Base-by-base conservation (phyloP, 2,329 filamentous ascomycete genomes). In the Trichophyton mentagrophytes region DNA sequence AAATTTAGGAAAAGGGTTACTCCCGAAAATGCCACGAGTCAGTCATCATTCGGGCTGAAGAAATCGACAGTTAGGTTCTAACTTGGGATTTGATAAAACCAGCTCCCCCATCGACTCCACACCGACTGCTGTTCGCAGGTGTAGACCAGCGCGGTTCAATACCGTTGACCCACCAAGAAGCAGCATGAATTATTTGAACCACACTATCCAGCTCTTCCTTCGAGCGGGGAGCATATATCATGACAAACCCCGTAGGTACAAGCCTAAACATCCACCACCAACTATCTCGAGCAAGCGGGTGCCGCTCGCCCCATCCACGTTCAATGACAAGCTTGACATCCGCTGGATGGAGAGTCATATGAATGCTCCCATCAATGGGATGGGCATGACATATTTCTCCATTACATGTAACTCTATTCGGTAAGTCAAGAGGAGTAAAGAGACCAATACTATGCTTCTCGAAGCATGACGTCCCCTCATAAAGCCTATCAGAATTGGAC, bases 341-440 rank as follows among this genome's bases (percentile, higher is more conserved):
- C 47, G 86, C 82, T 0, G 89, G 88, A 68, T 93, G 89, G 59
- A 95, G 78, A 57, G 84, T 88, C 74, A 93, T 78, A 72, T 95
- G 90, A 80, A 93, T 78, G 2, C 84, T 87, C 63, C 86, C 82
- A 65, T 93, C 89, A 25, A 80, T 85, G 57, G 85, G 82, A 72
- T 95, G 90, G 9, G 89, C 83, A 71, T 95, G 90, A 67, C 84
- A 87, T 49, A 95, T 82, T 73, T 95, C 90, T n/a, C 89, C 89
- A 66, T 86, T 82, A 61, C 69, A 71, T 57, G 69, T 71, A 44
- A 64, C 61, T 42, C 27, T 47, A 42, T 60, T 63, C 13, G 60
- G 55, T 17, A 62, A 60, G 58, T 59, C 61, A 9, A 63, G 77
- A 2, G 76, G 77, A 0, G 86, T 81, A 72, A 92, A 93, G 0